A percentile compares a stretch with the other conserved stretches of the same genome.
Evolutionary conservation across 306 rosid species (phyloP).

Genomic region (Pyrus bretschneideri): DNA sequence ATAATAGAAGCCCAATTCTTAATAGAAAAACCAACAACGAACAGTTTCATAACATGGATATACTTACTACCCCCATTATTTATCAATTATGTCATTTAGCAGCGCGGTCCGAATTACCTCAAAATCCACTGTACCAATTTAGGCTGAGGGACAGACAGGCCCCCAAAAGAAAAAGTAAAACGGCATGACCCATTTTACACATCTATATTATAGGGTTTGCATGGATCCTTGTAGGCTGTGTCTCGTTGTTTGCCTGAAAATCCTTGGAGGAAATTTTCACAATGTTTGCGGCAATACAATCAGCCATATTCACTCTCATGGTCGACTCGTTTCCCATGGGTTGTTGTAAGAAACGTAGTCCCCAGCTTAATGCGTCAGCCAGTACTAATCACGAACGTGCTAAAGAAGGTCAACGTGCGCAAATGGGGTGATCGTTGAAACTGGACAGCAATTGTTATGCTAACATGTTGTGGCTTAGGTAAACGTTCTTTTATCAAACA

Average conservation of each 20-base stretch:
- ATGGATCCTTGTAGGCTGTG: background rate
- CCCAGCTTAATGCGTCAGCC: no score
- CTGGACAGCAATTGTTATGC: no score
- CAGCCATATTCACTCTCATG: background rate
- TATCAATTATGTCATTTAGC: background rate
- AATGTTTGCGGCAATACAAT: background rate
- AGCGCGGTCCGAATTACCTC: background rate
- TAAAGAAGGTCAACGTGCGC: no score
- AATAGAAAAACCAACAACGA: background rate
- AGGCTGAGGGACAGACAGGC: background rate
- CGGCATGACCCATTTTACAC: background rate
- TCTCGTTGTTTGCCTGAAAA: no score
- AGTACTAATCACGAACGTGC: no score
- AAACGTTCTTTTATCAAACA: background rate
- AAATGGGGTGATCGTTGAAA: no score
- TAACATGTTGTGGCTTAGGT: background rate
- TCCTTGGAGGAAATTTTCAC: background rate
- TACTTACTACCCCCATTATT: background rate
- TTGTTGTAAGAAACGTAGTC: no score
- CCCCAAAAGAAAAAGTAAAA: background rate
- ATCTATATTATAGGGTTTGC: background rate
- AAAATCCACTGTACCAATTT: background rate
- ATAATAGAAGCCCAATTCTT: no score
- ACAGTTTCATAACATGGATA: background rate
- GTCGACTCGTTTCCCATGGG: background rate